Evolutionary conservation across 2,329 filamentous ascomycete genomes (phyloP).

Genomic region (Venturia oleaginea): DNA sequence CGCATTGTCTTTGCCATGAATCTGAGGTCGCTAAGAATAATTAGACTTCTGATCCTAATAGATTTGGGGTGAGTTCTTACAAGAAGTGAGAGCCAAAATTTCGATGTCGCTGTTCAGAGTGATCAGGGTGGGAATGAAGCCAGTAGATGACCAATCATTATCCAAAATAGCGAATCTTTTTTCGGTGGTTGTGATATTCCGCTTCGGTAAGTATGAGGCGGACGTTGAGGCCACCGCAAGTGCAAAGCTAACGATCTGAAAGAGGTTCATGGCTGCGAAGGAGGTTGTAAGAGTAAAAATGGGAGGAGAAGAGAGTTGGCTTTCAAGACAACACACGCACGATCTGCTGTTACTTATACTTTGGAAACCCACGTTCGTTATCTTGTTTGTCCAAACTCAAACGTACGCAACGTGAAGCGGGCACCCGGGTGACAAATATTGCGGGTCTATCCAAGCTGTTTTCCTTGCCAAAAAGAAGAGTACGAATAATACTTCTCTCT

Average conservation of each 20-base stretch:
- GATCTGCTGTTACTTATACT: neutral
- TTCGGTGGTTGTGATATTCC: neutral
- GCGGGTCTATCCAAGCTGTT: too few species aligned
- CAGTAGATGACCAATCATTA: slow-evolving; percentile 37
- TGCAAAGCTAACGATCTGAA: neutral
- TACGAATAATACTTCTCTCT: too few species aligned
- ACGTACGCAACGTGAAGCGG: neutral
- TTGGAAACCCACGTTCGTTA: neutral
- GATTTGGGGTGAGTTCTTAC: slow-evolving; percentile 20
- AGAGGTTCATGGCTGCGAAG: neutral
- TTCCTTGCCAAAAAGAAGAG: too few species aligned
- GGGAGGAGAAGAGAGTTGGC: neutral
- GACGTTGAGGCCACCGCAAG: neutral
- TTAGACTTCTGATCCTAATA: neutral
- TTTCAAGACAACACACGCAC: neutral
- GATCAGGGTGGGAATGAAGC: slow-evolving; percentile 37
- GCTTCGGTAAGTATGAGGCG: neutral
- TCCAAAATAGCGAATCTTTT: slow-evolving; percentile 33
- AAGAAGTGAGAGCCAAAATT: slow-evolving; percentile 33
- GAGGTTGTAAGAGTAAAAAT: neutral
- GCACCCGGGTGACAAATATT: too few species aligned
- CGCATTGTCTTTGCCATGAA: slow-evolving; percentile 37
- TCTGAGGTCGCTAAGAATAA: slow-evolving; percentile 21
- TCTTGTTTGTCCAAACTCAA: neutral
- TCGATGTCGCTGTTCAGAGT: slow-evolving; percentile 37